Base-by-base conservation (phyloP, 2,329 filamentous ascomycete species). In the Fusarium mundagurra region DNA sequence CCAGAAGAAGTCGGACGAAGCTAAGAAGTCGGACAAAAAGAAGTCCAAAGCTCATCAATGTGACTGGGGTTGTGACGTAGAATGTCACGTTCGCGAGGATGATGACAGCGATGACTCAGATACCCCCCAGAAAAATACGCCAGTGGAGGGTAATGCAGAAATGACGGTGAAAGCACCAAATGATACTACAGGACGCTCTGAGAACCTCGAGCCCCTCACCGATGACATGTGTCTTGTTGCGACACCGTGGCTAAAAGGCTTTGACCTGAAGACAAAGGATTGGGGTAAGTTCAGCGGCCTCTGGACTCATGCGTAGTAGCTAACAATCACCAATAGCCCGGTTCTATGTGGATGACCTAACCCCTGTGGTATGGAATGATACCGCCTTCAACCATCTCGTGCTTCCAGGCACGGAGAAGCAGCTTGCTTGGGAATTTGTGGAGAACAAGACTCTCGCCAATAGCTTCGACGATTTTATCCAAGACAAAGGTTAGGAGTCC, bases 401-500 rank as follows among this genome's bases (percentile, higher is more conserved):
- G 2, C 79, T 84, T 3, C 81, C 82, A 1, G 76, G 77, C 0
- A 77, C 77, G 20, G 80, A 82, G 64, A 86, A 85, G 64, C 77
- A 85, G 54, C 77, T 81, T 51, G 81, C 78, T 41, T 84, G 78
- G 83, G 79, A 76, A 29, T 84, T 84, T 69, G 80, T 84, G 17
- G 80, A 83, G 72, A 81, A 80, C 72, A 83, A 83, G 72, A 75
- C 72, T 16, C 66, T 75, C 24, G 67, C 73, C 9, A 76, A 72
- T 17, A 74, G 67, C 5, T 80, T 82, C 51, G 81, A 84, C 58
- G 81, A 84, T 64, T 82, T 83, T 62, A 72, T 83, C n/a, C 63
- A 75, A 0, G 80, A 81, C 41, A 84, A 84, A 48, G 82, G 61
- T 61, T 12, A 20, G n/a, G 1, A 6, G 8, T 3, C 9, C 1